These are phyloP conservation scores for Globisporangium acanthophoron DNA, from an alignment of 352 stramenopile species.

Conservation along the genomic window DNA sequence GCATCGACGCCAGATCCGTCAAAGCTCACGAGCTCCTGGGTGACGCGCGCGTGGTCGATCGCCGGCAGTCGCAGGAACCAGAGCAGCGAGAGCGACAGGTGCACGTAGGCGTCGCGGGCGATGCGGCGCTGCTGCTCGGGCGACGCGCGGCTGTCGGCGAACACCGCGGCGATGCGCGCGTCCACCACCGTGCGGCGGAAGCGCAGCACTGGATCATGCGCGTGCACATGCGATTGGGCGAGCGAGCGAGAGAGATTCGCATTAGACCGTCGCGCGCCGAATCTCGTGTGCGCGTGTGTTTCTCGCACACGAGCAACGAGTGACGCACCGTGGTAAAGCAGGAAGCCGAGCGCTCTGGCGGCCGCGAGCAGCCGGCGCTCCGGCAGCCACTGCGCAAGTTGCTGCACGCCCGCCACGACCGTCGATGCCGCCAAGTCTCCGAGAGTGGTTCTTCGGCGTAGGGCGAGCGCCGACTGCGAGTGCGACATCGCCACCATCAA, in stretches of 20 bases:
- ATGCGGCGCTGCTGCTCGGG: constrained; percentile 14
- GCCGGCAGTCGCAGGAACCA: constrained; percentile 42
- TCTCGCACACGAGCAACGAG: background rate
- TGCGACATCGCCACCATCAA: background rate
- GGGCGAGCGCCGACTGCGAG: constrained; percentile 19
- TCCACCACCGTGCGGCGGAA: constrained; percentile 35
- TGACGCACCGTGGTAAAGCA: constrained; percentile 46
- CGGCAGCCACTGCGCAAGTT: constrained; percentile 30
- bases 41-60: constrained; percentile 10
- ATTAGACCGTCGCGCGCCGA: constrained; percentile 7
- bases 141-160: constrained; percentile 10
- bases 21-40: constrained; percentile 10
- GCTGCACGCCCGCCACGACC: constrained; percentile 15
- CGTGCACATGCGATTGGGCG: background rate
- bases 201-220: constrained; percentile 26
- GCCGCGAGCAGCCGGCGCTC: constrained; percentile 20
- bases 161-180: constrained; percentile 24
- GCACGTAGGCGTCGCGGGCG: constrained; percentile 23
- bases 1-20: constrained; percentile 4
- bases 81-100: constrained; percentile 35
- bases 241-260: background rate
- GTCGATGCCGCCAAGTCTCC: constrained; percentile 40
- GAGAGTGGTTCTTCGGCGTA: constrained; percentile 27
- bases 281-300: background rate
- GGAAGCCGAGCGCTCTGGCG: constrained; percentile 26